Evolutionary conservation across 176 grass and related monocot genomes (phyloP), one percentile per base, ranked within the genome.

Genomic region (Paspalum vaginatum): DNA sequence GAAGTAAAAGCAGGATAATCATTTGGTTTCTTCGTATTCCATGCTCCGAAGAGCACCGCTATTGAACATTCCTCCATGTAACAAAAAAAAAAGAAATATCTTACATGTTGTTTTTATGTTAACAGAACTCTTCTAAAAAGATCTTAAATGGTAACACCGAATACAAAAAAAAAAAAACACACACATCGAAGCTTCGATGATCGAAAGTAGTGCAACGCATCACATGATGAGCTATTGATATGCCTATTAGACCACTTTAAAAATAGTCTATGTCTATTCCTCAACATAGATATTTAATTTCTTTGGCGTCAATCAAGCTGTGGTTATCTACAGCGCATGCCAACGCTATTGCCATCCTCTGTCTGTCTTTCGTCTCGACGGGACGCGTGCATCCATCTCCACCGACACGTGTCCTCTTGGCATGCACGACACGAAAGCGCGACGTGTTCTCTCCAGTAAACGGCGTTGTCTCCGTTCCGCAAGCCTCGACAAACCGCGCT

Each of bases 351-450:
- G 12, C 2, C 14, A 4, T 12, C 14, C 17, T 54, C 17, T 2
- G 8, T 55, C 18, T 55, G 21, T 65, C 2, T 8, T 65, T 63
- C 40, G 37, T 0, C 38, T 65, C 7, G 7, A 39, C 12, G 1
- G 0, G 8, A 20, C 7, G 32, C 32, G 32, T 32, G 32, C 32
- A 32, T 32, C 32, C 3, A 32, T 32, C n/a, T 40, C 12, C 52
- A 11, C 43, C 17, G 9, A 27, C 56, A 4, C n/a, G 12, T 9
- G 9, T 15, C 12, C 5, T 27, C 18, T 11, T 18, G 0, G 1
- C 17, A 17, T 76, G 12, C 3, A 0, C 0, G 1, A 4, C 18
- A 69, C 0, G 0, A 4, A 38, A 68, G 0, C 0, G 1, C 7
- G 7, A 68, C 2, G 0, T 50, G 4, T 40, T 60, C 10, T 60